A percentile compares a stretch with the other conserved stretches of the same genome.
phyloP scores from a whole-genome alignment of 2,329 filamentous ascomycete genomes.

The Ceratocystis alfenasii region DNA sequence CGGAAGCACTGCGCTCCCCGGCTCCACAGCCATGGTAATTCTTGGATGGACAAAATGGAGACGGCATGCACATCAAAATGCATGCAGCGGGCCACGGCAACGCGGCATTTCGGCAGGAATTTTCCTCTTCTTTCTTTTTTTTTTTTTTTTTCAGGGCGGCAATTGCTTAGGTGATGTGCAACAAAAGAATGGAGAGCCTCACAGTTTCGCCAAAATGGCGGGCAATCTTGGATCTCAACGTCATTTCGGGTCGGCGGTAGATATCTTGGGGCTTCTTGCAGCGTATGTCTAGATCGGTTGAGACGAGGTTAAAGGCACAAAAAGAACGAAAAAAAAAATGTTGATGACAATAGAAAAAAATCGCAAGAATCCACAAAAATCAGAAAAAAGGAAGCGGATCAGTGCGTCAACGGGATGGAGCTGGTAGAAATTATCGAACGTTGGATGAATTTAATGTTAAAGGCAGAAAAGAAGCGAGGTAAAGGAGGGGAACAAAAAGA shows the following conservation, averaged over 20 bases:
- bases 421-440: background rate
- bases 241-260: conserved; percentile 23
- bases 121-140: background rate
- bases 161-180: background rate
- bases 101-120: background rate
- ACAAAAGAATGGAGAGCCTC: conserved; percentile 26
- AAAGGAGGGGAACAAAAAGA: background rate
- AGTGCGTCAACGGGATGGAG: conserved; percentile 3
- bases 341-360: background rate
- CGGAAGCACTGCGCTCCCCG: background rate
- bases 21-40: background rate
- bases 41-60: background rate
- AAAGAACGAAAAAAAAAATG: conserved; percentile 3
- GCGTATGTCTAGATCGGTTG: background rate
- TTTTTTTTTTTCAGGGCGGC: background rate
- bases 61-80: background rate
- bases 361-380: conserved; percentile 5
- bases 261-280: background rate
- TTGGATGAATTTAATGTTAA: conserved; percentile 2
- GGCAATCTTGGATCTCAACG: conserved; percentile 31
- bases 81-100: background rate
- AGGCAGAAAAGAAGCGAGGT: background rate
- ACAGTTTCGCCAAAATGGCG: conserved; percentile 40
- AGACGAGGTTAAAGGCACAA: background rate
- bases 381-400: background rate